Conservation (phyloP, 2,329 filamentous ascomycete species). For the Aureobasidium sp. region DNA sequence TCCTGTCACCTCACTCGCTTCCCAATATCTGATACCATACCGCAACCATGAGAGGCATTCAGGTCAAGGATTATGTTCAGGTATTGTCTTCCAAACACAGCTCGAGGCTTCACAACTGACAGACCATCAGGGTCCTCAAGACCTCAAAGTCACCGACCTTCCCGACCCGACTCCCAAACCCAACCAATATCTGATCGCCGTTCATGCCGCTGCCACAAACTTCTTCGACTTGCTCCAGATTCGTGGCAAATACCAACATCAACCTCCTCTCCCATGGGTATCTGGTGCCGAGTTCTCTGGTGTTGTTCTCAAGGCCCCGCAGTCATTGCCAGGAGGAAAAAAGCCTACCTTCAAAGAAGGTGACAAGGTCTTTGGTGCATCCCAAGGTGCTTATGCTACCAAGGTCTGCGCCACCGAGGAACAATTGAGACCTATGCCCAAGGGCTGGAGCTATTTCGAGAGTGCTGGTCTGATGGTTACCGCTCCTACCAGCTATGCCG, state of each 20-base stretch:
- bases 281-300: slow-evolving; percentile 84
- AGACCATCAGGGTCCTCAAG: slow-evolving; percentile 58
- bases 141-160: slow-evolving; percentile 66
- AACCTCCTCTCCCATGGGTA: slow-evolving; percentile 81
- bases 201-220: slow-evolving; percentile 83
- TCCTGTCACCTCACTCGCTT: not conserved
- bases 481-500: slow-evolving; percentile 81
- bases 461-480: slow-evolving; percentile 88
- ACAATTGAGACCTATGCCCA: slow-evolving; percentile 63
- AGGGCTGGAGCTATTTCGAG: slow-evolving; percentile 74
- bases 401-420: slow-evolving; percentile 60
- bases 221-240: slow-evolving; percentile 97
- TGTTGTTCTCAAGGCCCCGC: slow-evolving; percentile 60
- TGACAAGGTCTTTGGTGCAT: slow-evolving; percentile 76
- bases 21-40: not conserved
- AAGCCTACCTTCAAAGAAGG: slow-evolving; percentile 59
- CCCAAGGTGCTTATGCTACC: slow-evolving; percentile 79
- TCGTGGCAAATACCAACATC: slow-evolving; percentile 89
- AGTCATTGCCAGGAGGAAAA: slow-evolving; percentile 27
- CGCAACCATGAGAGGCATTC: slow-evolving; percentile 16
- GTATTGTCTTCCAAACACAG: not conserved
- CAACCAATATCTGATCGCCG: slow-evolving; percentile 75
- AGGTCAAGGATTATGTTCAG: slow-evolving; percentile 24
- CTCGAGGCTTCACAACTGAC: not conserved
- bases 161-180: slow-evolving; percentile 64